These are phyloP conservation scores for Aureobasidium pullulans DNA, from an alignment of 2,329 filamentous ascomycete species.

Conservation along the genomic window DNA sequence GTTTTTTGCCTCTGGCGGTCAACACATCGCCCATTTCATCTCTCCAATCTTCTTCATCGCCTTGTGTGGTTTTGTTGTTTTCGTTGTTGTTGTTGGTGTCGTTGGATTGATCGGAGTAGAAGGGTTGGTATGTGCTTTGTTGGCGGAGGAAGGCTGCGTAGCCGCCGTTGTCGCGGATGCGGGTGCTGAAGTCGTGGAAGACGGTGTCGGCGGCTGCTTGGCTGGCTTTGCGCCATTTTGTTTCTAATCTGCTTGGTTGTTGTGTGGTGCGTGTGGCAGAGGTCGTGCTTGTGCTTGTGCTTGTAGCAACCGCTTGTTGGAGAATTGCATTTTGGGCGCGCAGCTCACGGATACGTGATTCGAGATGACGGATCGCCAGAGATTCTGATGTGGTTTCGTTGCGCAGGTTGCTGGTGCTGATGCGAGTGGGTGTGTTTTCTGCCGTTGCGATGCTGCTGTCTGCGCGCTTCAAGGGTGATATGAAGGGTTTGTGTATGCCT, in stretches of 20 bases:
- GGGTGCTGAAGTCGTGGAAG: constrained; percentile 53
- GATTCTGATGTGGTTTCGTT: constrained; percentile 32
- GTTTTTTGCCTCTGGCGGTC: constrained; percentile 40
- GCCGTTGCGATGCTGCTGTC: background rate
- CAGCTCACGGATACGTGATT: too few relatives aligned
- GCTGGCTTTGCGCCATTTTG: constrained; percentile 57
- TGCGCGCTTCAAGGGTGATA: constrained; percentile 54
- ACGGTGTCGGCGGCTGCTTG: constrained; percentile 61
- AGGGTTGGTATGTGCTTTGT: constrained; percentile 28
- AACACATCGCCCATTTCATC: constrained; percentile 30
- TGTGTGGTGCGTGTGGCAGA: background rate
- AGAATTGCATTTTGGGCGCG: too few relatives aligned
- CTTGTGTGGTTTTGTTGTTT: constrained; percentile 15
- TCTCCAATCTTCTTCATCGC: constrained; percentile 25
- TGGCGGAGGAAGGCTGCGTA: constrained; percentile 46
- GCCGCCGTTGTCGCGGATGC: constrained; percentile 55
- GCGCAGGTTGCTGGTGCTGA: constrained; percentile 22
- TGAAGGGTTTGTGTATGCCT: constrained; percentile 62
- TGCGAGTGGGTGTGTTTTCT: constrained; percentile 14
- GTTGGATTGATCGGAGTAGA: background rate
- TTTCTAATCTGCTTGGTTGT: constrained; percentile 24
- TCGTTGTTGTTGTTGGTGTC: too few relatives aligned
- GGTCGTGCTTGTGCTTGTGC: background rate
- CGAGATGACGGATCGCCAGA: too few relatives aligned
- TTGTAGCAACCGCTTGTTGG: constrained; percentile 36